phyloP scores from a whole-genome alignment of 202 grass and related monocot genomes.

The Setaria viridis region DNA sequence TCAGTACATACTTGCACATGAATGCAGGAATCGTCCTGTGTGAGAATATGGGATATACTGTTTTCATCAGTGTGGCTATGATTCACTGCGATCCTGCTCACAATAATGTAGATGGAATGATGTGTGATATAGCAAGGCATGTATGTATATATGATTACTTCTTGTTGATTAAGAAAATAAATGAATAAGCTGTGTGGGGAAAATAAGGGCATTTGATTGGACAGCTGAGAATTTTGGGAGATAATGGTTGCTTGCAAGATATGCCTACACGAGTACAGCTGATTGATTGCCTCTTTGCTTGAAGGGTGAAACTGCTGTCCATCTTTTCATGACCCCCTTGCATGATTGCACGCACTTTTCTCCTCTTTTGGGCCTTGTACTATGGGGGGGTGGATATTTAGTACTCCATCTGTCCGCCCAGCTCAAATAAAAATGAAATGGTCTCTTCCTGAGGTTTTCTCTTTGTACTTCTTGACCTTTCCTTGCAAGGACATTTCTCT shows the following conservation, averaged over 20 bases:
- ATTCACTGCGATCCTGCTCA: slow-evolving; percentile 10
- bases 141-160: not conserved
- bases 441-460: not conserved
- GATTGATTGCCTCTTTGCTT: slow-evolving; percentile 58
- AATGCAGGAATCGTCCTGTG: not conserved
- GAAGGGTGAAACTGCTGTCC: slow-evolving; percentile 49
- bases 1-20: not conserved
- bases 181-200: not conserved
- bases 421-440: not conserved
- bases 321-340: slow-evolving; percentile 39
- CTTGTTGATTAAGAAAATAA: not conserved
- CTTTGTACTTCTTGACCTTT: not conserved
- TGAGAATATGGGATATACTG: not conserved
- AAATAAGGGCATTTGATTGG: not conserved
- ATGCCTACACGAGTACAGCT: slow-evolving; percentile 34
- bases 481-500: not conserved
- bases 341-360: slow-evolving; percentile 49
- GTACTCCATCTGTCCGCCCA: not conserved
- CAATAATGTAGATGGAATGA: not conserved
- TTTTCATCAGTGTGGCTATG: not conserved
- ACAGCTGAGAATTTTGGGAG: slow-evolving; percentile 1
- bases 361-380: slow-evolving; percentile 53
- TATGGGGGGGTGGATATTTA: slow-evolving; percentile 31
- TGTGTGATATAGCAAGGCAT: not conserved
- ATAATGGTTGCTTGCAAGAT: slow-evolving; percentile 51